phyloP scores from a whole-genome alignment of 768 basidiomycete species.

The Lanmaoa rubissima region DNA sequence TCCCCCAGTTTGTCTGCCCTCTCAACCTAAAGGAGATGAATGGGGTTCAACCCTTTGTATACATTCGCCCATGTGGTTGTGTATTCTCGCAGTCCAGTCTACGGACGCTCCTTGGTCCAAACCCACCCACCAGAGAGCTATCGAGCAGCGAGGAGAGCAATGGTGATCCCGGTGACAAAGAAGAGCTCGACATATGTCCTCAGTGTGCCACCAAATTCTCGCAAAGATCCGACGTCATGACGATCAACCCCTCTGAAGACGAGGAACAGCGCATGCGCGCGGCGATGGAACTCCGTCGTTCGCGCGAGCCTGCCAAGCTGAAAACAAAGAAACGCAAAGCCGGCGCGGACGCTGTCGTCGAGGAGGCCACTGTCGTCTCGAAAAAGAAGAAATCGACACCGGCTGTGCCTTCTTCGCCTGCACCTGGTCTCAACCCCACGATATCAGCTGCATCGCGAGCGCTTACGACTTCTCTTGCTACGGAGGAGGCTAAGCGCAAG shows the following conservation, averaged over 20 bases:
- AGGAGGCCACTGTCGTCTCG: conserved; percentile 34
- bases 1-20: conserved; percentile 83
- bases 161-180: conserved; percentile 16
- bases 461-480: conserved; percentile 68
- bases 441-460: conserved; percentile 60
- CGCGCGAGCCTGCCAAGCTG: conserved; percentile 53
- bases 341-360: conserved; percentile 25
- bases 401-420: conserved; percentile 21
- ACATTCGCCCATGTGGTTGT: conserved; percentile 82
- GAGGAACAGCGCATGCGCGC: conserved; percentile 59
- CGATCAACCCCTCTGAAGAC: conserved; percentile 69
- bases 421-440: conserved; percentile 42
- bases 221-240: conserved; percentile 49
- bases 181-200: conserved; percentile 62
- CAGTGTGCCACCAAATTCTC: conserved; percentile 75
- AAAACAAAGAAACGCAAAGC: conserved; percentile 64
- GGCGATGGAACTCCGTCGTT: conserved; percentile 56
- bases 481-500: conserved; percentile 82
- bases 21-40: conserved; percentile 95
- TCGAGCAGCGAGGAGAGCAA: conserved; percentile 30
- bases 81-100: conserved; percentile 87
- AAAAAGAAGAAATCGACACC: conserved; percentile 41
- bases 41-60: conserved; percentile 84
- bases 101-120: conserved; percentile 46
- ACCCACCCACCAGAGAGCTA: conserved; percentile 26